A percentile compares a stretch with the other conserved stretches of the same genome.
phyloP scores from a whole-genome alignment of 1,284 basidiomycete genomes.

The Tilletia walkeri region DNA sequence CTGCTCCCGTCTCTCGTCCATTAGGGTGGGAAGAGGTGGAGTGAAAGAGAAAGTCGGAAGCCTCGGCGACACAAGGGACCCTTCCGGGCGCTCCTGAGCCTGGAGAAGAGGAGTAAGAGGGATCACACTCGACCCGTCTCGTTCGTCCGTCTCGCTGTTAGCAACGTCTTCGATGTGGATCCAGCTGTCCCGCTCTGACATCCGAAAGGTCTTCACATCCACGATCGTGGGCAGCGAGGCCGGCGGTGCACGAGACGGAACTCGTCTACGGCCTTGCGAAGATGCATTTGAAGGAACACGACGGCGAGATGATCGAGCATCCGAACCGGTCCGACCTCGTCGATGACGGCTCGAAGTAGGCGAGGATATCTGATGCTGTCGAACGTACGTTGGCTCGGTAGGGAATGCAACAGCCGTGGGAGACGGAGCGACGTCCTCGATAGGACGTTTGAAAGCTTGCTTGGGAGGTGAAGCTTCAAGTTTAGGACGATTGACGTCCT shows the following conservation, averaged over 20 bases:
- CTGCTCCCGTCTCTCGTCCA: background rate
- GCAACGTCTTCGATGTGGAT: constrained; percentile 9
- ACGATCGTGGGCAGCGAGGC: constrained; percentile 4
- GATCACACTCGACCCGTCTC: background rate
- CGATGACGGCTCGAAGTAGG: background rate
- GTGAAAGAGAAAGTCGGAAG: constrained; percentile 16
- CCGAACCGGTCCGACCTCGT: background rate
- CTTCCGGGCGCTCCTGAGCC: background rate
- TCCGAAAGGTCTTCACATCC: constrained; percentile 6
- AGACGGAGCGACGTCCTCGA: background rate
- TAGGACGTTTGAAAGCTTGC: background rate
- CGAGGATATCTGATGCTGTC: background rate
- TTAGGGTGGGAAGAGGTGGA: background rate
- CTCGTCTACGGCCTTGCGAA: background rate
- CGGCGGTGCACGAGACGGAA: background rate
- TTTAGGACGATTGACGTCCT: background rate
- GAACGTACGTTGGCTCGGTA: background rate
- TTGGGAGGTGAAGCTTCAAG: background rate
- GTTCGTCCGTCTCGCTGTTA: background rate
- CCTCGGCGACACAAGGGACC: background rate
- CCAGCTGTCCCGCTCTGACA: constrained; percentile 17
- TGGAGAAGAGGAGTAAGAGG: background rate
- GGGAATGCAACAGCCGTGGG: background rate
- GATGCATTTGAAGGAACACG: constrained; percentile 13
- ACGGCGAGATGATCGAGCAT: constrained; percentile 7